phyloP scores from a whole-genome alignment of 805 yeast genomes.

The Cyberlindnera euphorbiiphila region DNA sequence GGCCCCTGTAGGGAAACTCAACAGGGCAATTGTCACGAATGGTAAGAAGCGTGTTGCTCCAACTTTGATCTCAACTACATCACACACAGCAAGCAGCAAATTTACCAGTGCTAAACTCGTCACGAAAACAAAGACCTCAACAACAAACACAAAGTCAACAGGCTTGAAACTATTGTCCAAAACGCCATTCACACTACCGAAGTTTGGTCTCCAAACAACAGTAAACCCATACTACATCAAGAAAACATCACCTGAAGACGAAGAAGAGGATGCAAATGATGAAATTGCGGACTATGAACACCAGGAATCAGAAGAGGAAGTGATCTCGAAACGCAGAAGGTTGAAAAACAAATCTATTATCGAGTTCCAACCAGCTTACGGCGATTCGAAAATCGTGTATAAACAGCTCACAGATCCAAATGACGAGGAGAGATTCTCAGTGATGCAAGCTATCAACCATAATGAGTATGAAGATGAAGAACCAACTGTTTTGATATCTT shows the following conservation, averaged over 20 bases:
- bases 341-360: slow-evolving; percentile 27
- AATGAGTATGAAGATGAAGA: slow-evolving; percentile 32
- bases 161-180: slow-evolving; percentile 33
- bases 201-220: slow-evolving; percentile 59
- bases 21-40: slow-evolving; percentile 62
- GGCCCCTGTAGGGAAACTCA: slow-evolving; percentile 29
- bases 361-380: slow-evolving; percentile 12
- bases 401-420: slow-evolving; percentile 2
- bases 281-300: slow-evolving; percentile 36
- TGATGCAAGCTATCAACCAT: slow-evolving; percentile 31
- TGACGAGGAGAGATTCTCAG: slow-evolving; percentile 27
- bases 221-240: slow-evolving; percentile 50
- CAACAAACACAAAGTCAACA: slow-evolving; percentile 2
- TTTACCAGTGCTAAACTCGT: slow-evolving; percentile 17
- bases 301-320: slow-evolving; percentile 42
- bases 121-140: slow-evolving; percentile 10
- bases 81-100: slow-evolving; percentile 22
- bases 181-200: slow-evolving; percentile 50
- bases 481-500: slow-evolving; percentile 37
- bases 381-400: slow-evolving; percentile 17
- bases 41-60: slow-evolving; percentile 79
- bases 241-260: slow-evolving; percentile 27
- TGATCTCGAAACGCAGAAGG: slow-evolving; percentile 31
- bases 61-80: slow-evolving; percentile 48
- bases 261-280: slow-evolving; percentile 26